Percentiles rank a stretch among this genome's conserved stretches.
phyloP scores from a whole-genome alignment of 2,329 filamentous ascomycete species.

The Colletotrichum sp. region DNA sequence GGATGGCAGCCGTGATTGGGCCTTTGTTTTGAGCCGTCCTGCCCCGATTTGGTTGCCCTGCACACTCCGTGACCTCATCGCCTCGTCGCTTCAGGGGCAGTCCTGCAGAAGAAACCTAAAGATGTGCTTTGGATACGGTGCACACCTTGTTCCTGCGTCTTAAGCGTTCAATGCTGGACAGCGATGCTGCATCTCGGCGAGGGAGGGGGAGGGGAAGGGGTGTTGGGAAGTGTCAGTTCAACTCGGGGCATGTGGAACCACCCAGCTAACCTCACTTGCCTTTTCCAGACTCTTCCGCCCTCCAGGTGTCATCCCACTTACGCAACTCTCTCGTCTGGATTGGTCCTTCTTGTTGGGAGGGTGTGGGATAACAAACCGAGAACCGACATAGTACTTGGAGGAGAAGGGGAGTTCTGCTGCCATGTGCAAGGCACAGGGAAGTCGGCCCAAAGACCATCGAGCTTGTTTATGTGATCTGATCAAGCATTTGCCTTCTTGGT shows the following conservation, averaged over 20 bases:
- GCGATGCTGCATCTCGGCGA: neutral
- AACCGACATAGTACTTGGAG: neutral
- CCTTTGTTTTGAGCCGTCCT: neutral
- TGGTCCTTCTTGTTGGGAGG: neutral
- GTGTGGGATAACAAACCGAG: neutral
- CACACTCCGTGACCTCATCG: neutral
- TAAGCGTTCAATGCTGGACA: neutral
- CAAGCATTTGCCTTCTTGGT: neutral
- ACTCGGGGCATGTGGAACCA: neutral
- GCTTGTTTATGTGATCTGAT: slow-evolving; percentile 3
- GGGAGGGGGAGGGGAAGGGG: neutral
- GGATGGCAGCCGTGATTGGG: slow-evolving; percentile 12
- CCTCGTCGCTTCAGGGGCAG: neutral
- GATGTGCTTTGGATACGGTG: neutral
- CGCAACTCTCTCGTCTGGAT: neutral
- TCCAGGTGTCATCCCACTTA: neutral
- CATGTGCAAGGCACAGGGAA: neutral
- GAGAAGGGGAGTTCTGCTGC: neutral
- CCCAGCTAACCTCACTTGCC: neutral
- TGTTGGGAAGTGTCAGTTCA: neutral
- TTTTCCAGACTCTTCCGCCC: neutral
- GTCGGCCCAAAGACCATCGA: neutral
- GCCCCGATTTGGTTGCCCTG: neutral
- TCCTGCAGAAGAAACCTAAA: neutral
- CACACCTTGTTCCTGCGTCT: slow-evolving; percentile 11